Percentiles rank a stretch among this genome's conserved stretches.
Conservation (phyloP, 2,329 filamentous ascomycete species). For the Colletotrichum sojae region DNA sequence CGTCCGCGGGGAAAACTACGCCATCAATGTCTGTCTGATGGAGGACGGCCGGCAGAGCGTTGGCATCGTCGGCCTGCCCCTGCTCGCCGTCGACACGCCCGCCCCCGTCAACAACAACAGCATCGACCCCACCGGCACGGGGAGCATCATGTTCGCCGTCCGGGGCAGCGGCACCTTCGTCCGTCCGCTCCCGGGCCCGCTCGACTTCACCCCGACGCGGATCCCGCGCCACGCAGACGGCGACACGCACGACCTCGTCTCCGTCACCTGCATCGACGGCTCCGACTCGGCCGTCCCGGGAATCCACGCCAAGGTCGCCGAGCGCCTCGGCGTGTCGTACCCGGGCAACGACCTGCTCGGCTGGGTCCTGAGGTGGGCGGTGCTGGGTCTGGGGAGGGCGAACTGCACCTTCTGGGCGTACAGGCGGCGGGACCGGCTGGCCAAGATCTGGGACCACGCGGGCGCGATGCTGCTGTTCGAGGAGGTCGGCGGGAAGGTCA, state of each 20-base stretch:
- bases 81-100: conserved; percentile 56
- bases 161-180: conserved; percentile 64
- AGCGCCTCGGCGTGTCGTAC: conserved; percentile 56
- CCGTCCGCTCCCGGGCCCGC: conserved; percentile 53
- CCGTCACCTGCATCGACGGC: conserved; percentile 63
- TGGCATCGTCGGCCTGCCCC: conserved; percentile 65
- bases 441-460: conserved; percentile 73
- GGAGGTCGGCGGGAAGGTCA: conserved; percentile 69
- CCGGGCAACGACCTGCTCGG: conserved; percentile 68
- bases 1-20: conserved; percentile 67
- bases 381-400: conserved; percentile 65
- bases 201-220: conserved; percentile 43
- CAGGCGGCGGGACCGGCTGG: conserved; percentile 60
- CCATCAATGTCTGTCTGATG: conserved; percentile 69
- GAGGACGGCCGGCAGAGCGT: conserved; percentile 65
- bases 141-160: conserved; percentile 67
- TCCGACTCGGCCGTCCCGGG: conserved; percentile 64
- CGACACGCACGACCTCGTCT: conserved; percentile 51
- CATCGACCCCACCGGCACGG: conserved; percentile 58
- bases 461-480: conserved; percentile 72
- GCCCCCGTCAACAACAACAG: conserved; percentile 59
- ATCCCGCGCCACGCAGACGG: conserved; percentile 50
- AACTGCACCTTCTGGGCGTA: conserved; percentile 72
- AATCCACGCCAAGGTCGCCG: conserved; percentile 61
- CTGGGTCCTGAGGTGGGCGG: conserved; percentile 71